These are phyloP conservation scores for Wickerhamomyces bisporus DNA, from an alignment of 805 yeast genomes.

Conservation along the genomic window DNA sequence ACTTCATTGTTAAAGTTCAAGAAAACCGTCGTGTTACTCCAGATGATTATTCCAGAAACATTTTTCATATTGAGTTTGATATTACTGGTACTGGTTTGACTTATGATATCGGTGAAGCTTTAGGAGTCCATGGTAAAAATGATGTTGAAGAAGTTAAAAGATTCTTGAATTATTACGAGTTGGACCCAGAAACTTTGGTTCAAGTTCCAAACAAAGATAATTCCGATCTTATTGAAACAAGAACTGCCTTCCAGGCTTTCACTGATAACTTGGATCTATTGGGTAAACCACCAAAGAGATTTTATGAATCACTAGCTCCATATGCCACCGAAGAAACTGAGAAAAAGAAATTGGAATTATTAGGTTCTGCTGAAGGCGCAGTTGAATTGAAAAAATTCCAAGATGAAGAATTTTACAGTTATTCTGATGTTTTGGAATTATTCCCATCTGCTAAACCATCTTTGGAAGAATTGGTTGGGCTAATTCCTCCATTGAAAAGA, in stretches of 20 bases:
- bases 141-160: conserved; percentile 55
- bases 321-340: conserved; percentile 69
- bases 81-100: conserved; percentile 84
- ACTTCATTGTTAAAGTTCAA: conserved; percentile 83
- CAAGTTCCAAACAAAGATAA: conserved; percentile 69
- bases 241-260: conserved; percentile 79
- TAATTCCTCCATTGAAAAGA: conserved; percentile 86
- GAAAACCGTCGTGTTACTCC: conserved; percentile 93
- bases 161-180: conserved; percentile 68
- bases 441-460: conserved; percentile 81
- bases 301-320: conserved; percentile 76
- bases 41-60: conserved; percentile 81
- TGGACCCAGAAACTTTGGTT: conserved; percentile 63
- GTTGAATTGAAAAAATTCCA: conserved; percentile 76
- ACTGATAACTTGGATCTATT: conserved; percentile 79
- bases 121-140: conserved; percentile 92
- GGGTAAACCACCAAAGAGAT: conserved; percentile 94
- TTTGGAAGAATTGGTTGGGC: conserved; percentile 58
- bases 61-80: conserved; percentile 95
- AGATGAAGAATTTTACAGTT: conserved; percentile 77
- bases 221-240: conserved; percentile 50
- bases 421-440: conserved; percentile 73
- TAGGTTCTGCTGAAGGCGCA: conserved; percentile 79
- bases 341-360: conserved; percentile 50
- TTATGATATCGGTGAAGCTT: conserved; percentile 93